Evolutionary conservation across 345 rosid species (phyloP), one percentile per base, ranked within the genome.

Genomic region (Clarkia xantiana): DNA sequence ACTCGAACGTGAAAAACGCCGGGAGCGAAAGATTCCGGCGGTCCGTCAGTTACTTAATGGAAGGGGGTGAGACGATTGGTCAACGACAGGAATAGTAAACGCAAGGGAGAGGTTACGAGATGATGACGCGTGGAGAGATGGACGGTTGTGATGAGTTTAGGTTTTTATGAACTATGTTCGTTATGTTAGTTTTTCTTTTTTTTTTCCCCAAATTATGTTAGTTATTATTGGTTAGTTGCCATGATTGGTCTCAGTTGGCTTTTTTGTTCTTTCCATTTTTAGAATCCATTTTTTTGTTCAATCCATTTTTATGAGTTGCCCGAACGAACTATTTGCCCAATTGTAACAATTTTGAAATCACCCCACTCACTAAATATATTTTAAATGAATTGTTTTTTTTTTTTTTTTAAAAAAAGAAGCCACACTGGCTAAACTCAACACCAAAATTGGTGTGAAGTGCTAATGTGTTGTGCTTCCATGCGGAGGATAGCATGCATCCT

Each of bases 101-200:
- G 44, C 14, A 43, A 44, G 9, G 18, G 14, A 22, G 19, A 10
- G 14, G 12, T 3, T 42, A n/a, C 44, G 10, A 11, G 50, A 57
- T 53, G 17, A 4, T 3, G 70, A 73, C 72, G 62, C 57, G 65
- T 71, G 71, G 54, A 7, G 15, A 16, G 42, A 14, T 25, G 5
- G 14, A 25, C 38, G 53, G 47, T 19, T n/a, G 47, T 5, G 25
- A 22, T 22, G 25, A 2, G 25, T 22, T 29, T 1, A 20, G 34
- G 10, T 49, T 49, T 13, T 18, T 19, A 14, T 4, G 18, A 20
- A 19, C 52, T 13, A 36, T 42, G 23, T 18, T 22, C 3, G 13
- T 10, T 18, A 4, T 49, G 8, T 18, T 34, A 22, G 2, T 19
- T 18, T 17, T 6, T 13, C 13, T 3, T n/a, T n/a, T n/a, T n/a